Evolutionary conservation across 1,139 yeast species (phyloP).

Genomic region (Candida pseudocylindracea): DNA sequence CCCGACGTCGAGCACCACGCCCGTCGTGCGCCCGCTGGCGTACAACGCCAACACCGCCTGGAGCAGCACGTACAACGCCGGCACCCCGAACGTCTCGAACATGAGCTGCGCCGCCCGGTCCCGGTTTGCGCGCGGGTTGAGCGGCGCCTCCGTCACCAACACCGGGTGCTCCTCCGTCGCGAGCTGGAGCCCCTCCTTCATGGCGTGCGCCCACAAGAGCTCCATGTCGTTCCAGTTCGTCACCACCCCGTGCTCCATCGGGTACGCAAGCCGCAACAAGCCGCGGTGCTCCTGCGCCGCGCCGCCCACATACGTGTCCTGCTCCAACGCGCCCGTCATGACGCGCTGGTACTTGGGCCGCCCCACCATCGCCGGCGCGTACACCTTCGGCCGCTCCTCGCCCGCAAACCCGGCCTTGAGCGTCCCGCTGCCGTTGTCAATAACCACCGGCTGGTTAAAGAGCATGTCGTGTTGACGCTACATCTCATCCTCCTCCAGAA

Average conservation of each 20-base stretch:
- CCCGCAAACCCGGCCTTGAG: slow-evolving; percentile 90
- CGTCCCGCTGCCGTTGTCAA: slow-evolving; percentile 85
- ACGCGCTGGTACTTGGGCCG: slow-evolving; percentile 64
- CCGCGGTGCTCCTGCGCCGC: slow-evolving; percentile 62
- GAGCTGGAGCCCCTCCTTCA: slow-evolving; percentile 31
- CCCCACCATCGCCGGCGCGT: slow-evolving; percentile 37
- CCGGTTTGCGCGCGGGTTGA: slow-evolving; percentile 53
- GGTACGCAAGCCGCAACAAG: slow-evolving; percentile 42
- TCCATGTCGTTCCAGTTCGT: slow-evolving; percentile 79
- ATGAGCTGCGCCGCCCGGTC: slow-evolving; percentile 54
- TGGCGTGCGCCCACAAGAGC: slow-evolving; percentile 43
- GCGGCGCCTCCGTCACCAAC: slow-evolving; percentile 73
- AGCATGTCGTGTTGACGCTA: slow-evolving; percentile 3
- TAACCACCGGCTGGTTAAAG: slow-evolving; percentile 71
- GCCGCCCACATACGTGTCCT: slow-evolving; percentile 42
- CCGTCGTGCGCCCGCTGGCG: slow-evolving; percentile 82
- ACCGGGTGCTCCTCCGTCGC: slow-evolving; percentile 32
- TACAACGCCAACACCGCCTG: slow-evolving; percentile 76
- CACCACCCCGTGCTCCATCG: slow-evolving; percentile 68
- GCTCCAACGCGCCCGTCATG: slow-evolving; percentile 50
- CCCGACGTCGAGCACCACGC: slow-evolving; percentile 74
- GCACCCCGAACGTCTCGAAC: slow-evolving; percentile 72
- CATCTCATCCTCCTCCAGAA: slow-evolving; percentile 13
- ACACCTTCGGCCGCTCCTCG: slow-evolving; percentile 53
- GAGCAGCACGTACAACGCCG: slow-evolving; percentile 62